These are phyloP conservation scores for Dothistroma septosporum DNA, from an alignment of 2,329 filamentous ascomycete genomes.

Conservation along the genomic window DNA sequence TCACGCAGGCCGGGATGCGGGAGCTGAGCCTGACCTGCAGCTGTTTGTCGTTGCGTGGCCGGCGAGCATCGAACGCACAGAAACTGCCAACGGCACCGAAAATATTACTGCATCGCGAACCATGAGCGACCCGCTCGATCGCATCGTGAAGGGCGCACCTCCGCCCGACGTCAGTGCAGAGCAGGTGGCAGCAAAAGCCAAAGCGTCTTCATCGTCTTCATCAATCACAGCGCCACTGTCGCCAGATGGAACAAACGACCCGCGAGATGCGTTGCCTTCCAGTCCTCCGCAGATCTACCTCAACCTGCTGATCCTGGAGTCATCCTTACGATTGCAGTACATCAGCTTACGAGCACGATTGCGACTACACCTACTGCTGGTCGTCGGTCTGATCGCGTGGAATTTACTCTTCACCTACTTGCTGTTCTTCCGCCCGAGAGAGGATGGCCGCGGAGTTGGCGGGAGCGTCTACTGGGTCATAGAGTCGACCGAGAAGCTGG, in stretches of 20 bases:
- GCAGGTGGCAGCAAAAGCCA: slow-evolving; percentile 38
- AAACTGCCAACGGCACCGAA: background rate
- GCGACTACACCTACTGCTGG: slow-evolving; percentile 89
- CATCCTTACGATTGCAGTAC: slow-evolving; percentile 87
- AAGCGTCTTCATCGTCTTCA: slow-evolving; percentile 38
- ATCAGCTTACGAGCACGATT: slow-evolving; percentile 82
- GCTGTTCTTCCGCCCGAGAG: slow-evolving; percentile 89
- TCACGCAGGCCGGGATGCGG: slow-evolving; percentile 2
- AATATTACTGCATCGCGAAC: background rate
- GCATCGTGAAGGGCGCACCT: slow-evolving; percentile 86
- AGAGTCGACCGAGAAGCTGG: slow-evolving; percentile 84
- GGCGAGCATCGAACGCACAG: no score
- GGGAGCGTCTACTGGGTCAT: slow-evolving; percentile 96
- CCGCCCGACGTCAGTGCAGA: slow-evolving; percentile 53
- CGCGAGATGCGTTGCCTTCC: slow-evolving; percentile 76
- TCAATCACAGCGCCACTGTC: slow-evolving; percentile 40
- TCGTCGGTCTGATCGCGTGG: slow-evolving; percentile 76
- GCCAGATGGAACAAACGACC: slow-evolving; percentile 52
- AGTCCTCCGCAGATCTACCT: slow-evolving; percentile 95
- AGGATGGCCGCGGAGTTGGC: slow-evolving; percentile 86
- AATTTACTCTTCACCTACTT: slow-evolving; percentile 80
- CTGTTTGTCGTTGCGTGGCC: background rate
- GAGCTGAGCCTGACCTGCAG: background rate
- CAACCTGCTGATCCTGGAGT: slow-evolving; percentile 94
- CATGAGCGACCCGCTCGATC: slow-evolving; percentile 56